Base-by-base conservation (phyloP, 179 eudicot genomes). In the Spergularia azorica region DNA sequence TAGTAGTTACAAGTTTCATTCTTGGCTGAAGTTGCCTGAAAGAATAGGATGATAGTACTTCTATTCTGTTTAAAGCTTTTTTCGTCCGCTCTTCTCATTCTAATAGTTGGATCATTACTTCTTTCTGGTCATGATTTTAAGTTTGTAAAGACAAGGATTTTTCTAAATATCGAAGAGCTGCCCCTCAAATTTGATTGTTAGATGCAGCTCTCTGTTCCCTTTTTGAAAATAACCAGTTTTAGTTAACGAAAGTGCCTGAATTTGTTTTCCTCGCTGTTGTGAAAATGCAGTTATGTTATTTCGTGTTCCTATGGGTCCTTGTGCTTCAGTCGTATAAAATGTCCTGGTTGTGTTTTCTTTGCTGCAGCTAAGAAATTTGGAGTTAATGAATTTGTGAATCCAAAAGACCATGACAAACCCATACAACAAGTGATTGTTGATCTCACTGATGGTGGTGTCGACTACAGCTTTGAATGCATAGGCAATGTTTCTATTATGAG, bases 361-460 rank as follows among this genome's bases (percentile, higher is more conserved):
- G 54, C 16, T 80, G 77, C 93, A 93, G 99, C 99, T 15, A 96
- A 94, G 86, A 85, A 87, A 65, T 96, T 96, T 67, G 99, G 99
- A 67, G 98, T 94, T 61, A 96, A 89, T n/a, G 99, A 96, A 80
- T 96, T 96, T 70, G 83, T 93, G 77, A 94, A 96, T 73, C 99
- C 99, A 59, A 94, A 92, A 61, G 99, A 94, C 41, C 89, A 91
- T 56, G 93, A 90, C 71, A 94, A 94, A 81, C 96, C 98, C 58
- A 91, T 95, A 55, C 98, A 93, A 78, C 91, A 95, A 81, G 99
- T 90, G 70, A 80, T 95, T 65, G 97, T 91, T 73, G 98, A 95
- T 82, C 83, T 79, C 10, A 95, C 98, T 8, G 98, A 95, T 83
- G 99, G 99, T 76, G 99, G 99, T 62, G 98, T 94, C 70, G 98